A percentile compares a stretch with the other conserved stretches of the same genome.
phyloP scores from a whole-genome alignment of 345 rosid genomes.

The Ailanthus altissimus region DNA sequence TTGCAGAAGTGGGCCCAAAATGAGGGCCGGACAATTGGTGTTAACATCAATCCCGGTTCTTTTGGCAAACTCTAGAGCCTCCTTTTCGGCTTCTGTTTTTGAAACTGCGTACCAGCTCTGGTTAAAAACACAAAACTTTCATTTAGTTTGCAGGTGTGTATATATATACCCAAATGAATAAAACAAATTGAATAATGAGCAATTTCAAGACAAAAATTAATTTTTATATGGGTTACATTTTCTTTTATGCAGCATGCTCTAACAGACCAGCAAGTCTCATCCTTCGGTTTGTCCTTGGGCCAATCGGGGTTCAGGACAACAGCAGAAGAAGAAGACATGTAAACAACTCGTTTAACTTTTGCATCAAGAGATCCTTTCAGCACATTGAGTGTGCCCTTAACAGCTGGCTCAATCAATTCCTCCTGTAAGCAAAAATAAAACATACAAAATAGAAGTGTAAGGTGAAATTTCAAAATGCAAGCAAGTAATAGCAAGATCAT shows the following conservation, averaged over 20 bases:
- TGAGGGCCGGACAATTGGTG: slow-evolving; percentile 51
- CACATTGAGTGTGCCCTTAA: slow-evolving; percentile 69
- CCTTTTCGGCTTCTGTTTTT: slow-evolving; percentile 73
- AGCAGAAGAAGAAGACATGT: slow-evolving; percentile 61
- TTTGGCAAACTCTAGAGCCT: slow-evolving; percentile 62
- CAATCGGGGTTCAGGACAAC: slow-evolving; percentile 52
- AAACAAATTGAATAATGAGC: background rate
- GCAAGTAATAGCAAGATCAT: too few relatives aligned
- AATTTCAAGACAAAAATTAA: too few relatives aligned
- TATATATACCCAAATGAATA: too few relatives aligned
- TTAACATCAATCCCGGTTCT: slow-evolving; percentile 56
- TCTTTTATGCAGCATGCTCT: too few relatives aligned
- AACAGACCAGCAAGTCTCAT: slow-evolving; percentile 71
- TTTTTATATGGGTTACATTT: too few relatives aligned
- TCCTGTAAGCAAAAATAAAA: too few relatives aligned
- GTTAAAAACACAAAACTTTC: too few relatives aligned
- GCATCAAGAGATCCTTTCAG: slow-evolving; percentile 57
- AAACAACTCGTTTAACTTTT: slow-evolving; percentile 57
- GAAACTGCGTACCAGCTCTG: slow-evolving; percentile 77
- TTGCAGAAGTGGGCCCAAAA: slow-evolving; percentile 62
- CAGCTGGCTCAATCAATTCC: slow-evolving; percentile 63
- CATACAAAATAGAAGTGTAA: too few relatives aligned
- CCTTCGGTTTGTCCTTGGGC: slow-evolving; percentile 50
- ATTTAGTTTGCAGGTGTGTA: too few relatives aligned
- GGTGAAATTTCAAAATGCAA: background rate